phyloP scores from a whole-genome alignment of 2,329 filamentous ascomycete species.

The Apiospora kogelbergensis region DNA sequence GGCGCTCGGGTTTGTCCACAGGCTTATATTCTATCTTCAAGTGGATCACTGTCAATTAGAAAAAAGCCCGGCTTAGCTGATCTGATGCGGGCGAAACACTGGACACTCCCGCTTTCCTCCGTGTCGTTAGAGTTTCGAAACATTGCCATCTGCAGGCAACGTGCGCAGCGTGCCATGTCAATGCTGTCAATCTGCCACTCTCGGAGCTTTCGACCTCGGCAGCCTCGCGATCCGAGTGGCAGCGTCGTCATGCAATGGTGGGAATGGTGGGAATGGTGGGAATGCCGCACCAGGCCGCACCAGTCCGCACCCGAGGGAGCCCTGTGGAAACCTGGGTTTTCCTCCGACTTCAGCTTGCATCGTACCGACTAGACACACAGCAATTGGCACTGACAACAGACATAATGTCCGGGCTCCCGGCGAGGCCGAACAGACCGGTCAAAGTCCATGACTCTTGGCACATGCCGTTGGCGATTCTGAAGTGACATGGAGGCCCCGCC shows the following conservation, averaged over 20 bases:
- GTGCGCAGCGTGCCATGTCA: background rate
- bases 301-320: background rate
- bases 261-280: background rate
- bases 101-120: background rate
- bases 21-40: background rate
- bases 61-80: background rate
- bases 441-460: background rate
- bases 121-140: constrained; percentile 1
- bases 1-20: background rate
- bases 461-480: background rate
- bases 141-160: background rate
- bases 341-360: background rate
- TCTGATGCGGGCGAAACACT: background rate
- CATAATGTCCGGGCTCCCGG: background rate
- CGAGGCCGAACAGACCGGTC: too few species aligned
- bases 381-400: background rate
- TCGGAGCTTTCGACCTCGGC: background rate
- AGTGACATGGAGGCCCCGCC: background rate
- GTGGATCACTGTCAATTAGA: too few species aligned
- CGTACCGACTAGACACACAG: background rate
- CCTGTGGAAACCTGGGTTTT: background rate
- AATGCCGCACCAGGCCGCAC: constrained; percentile 6
- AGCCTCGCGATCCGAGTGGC: background rate
- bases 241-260: background rate
- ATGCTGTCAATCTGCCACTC: background rate